A percentile compares a stretch with the other conserved stretches of the same genome.
Evolutionary conservation across 306 rosid species (phyloP).

Genomic region (cucumber (Cucumis sativus)): Cucumber_9930_V3 NC_026656.2:20395001-20395500

Average conservation of each 20-base stretch:
- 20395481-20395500: too few species aligned
- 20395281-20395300: neutral
- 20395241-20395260: conserved; percentile 99
- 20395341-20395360: conserved; percentile 96
- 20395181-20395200: conserved; percentile 93
- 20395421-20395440: conserved; percentile 97
- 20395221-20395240: conserved; percentile 87
- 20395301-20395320: neutral
- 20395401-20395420: conserved; percentile 83
- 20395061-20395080: neutral
- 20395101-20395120: neutral
- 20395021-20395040: neutral
- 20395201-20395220: conserved; percentile 90
- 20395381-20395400: conserved; percentile 79
- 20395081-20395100: neutral
- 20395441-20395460: conserved; percentile 85
- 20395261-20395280: conserved; percentile 13
- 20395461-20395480: conserved; percentile 28
- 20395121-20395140: conserved; percentile 68
- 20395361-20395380: conserved; percentile 83
- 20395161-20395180: conserved; percentile 94
- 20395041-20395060: neutral
- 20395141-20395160: conserved; percentile 97
- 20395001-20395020: neutral
- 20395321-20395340: neutral